phyloP scores from a whole-genome alignment of 2,329 filamentous ascomycete genomes.

The Ophiostoma ulmi region DNA sequence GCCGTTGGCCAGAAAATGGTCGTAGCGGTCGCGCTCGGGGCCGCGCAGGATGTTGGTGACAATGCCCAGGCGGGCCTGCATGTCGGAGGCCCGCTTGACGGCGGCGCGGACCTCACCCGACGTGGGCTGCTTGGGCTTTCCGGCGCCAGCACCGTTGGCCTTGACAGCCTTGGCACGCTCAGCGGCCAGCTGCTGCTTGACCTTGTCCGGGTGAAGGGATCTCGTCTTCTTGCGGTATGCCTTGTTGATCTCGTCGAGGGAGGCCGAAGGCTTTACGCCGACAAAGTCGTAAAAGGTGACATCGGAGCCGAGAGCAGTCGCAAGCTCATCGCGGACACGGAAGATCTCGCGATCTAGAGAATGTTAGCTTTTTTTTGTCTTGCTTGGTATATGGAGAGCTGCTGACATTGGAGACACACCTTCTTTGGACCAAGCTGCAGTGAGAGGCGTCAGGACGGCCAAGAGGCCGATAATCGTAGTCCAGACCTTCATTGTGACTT shows the following conservation, averaged over 20 bases:
- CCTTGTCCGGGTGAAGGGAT: slow-evolving; percentile 89
- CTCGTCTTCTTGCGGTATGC: slow-evolving; percentile 86
- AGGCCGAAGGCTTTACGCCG: slow-evolving; percentile 66
- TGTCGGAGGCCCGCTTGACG: slow-evolving; percentile 73
- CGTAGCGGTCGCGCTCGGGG: slow-evolving; percentile 76
- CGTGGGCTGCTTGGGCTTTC: slow-evolving; percentile 61
- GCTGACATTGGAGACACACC: slow-evolving; percentile 47
- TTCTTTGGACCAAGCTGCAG: slow-evolving; percentile 80
- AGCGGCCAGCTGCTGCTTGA: slow-evolving; percentile 73
- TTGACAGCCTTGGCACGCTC: slow-evolving; percentile 55
- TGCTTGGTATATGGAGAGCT: background rate
- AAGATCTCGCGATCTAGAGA: slow-evolving; percentile 90
- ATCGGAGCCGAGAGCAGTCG: slow-evolving; percentile 65
- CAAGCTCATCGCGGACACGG: slow-evolving; percentile 82
- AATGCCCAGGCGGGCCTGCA: slow-evolving; percentile 77
- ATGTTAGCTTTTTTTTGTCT: background rate
- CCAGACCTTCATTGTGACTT: slow-evolving; percentile 63
- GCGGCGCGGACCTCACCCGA: slow-evolving; percentile 71
- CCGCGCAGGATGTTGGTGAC: slow-evolving; percentile 83
- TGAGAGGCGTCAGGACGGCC: slow-evolving; percentile 60
- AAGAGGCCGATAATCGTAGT: slow-evolving; percentile 64
- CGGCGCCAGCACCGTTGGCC: slow-evolving; percentile 42
- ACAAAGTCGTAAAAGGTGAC: slow-evolving; percentile 95
- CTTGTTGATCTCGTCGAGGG: slow-evolving; percentile 84
- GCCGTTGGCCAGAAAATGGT: slow-evolving; percentile 87